A percentile compares a stretch with the other conserved stretches of the same genome.
phyloP scores from a whole-genome alignment of 352 stramenopile species.

The Phytopythium vexans region DNA sequence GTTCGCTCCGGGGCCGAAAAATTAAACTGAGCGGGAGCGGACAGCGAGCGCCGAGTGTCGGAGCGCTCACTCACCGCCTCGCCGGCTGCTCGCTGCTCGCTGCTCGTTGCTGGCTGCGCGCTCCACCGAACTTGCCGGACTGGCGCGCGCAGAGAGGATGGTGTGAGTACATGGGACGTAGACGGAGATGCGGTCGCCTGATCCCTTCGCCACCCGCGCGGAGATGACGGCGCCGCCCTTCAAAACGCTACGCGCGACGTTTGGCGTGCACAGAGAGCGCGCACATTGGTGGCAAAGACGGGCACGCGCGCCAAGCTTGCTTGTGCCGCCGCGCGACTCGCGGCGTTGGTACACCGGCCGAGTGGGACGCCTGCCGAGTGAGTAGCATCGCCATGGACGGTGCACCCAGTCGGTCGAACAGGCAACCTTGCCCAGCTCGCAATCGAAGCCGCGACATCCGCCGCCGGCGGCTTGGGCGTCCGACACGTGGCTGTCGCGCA shows the following conservation, averaged over 20 bases:
- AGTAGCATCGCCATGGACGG: not conserved
- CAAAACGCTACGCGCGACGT: not conserved
- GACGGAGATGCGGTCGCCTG: not conserved
- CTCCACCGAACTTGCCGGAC: too few species aligned
- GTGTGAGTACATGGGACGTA: not conserved
- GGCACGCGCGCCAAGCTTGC: not conserved
- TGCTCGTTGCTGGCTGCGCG: too few species aligned
- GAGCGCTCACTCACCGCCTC: too few species aligned
- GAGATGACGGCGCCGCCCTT: not conserved
- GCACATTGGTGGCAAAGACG: not conserved
- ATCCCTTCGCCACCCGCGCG: slow-evolving; percentile 1
- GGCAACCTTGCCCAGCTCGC: too few species aligned
- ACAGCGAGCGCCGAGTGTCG: too few species aligned
- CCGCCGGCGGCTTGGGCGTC: too few species aligned
- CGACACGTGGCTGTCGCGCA: too few species aligned
- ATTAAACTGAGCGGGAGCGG: too few species aligned
- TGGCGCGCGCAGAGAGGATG: slow-evolving; percentile 2
- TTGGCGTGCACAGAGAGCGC: slow-evolving; percentile 4
- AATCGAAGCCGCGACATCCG: too few species aligned
- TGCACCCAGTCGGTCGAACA: not conserved
- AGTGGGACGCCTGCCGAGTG: slow-evolving; percentile 2
- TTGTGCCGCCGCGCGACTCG: not conserved
- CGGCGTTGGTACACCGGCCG: too few species aligned
- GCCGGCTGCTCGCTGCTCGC: too few species aligned
- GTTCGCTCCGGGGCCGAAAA: too few species aligned